Conservation (phyloP, 441 rosid species). For the Cnidoscolus chayamansa region DNA sequence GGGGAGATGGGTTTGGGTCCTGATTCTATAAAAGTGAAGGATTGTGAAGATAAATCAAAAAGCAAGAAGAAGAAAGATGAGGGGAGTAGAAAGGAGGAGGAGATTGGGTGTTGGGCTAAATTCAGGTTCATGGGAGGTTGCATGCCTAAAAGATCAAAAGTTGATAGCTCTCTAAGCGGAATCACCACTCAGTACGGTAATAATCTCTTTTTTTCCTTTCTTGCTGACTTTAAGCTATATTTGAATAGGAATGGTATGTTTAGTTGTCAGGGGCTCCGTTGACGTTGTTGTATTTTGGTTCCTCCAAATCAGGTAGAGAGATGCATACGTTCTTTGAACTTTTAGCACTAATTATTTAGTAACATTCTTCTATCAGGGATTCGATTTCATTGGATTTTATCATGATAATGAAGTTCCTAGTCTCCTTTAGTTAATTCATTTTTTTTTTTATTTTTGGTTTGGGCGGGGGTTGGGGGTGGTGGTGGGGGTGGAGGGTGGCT, state of each 20-base stretch:
- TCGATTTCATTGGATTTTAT: slow-evolving; percentile 1
- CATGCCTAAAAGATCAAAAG: slow-evolving; percentile 92
- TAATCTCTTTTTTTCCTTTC: slow-evolving; percentile 10
- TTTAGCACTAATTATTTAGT: slow-evolving; percentile 2
- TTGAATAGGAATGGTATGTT: slow-evolving; percentile 1
- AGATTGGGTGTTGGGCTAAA: slow-evolving; percentile 70
- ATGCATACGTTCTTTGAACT: slow-evolving; percentile 9
- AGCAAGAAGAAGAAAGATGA: slow-evolving; percentile 32
- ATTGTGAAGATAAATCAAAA: slow-evolving; percentile 42
- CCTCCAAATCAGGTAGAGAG: slow-evolving; percentile 15
- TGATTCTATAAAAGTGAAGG: slow-evolving; percentile 45
- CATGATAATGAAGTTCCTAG: neutral
- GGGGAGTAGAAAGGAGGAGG: slow-evolving; percentile 35
- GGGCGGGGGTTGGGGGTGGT: no score
- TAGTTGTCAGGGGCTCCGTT: neutral
- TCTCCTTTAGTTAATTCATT: neutral
- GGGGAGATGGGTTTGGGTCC: slow-evolving; percentile 47
- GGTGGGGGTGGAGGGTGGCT: neutral
- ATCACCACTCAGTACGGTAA: slow-evolving; percentile 54
- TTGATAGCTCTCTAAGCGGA: slow-evolving; percentile 78
- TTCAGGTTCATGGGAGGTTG: slow-evolving; percentile 60
- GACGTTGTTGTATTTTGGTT: slow-evolving; percentile 1
- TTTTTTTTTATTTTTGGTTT: no score
- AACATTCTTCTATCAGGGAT: neutral
- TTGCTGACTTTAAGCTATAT: neutral